Evolutionary conservation across 2,329 filamentous ascomycete species (phyloP), one percentile per base, ranked within the genome.

Genomic region (Sarocladium brachiariae): DNA sequence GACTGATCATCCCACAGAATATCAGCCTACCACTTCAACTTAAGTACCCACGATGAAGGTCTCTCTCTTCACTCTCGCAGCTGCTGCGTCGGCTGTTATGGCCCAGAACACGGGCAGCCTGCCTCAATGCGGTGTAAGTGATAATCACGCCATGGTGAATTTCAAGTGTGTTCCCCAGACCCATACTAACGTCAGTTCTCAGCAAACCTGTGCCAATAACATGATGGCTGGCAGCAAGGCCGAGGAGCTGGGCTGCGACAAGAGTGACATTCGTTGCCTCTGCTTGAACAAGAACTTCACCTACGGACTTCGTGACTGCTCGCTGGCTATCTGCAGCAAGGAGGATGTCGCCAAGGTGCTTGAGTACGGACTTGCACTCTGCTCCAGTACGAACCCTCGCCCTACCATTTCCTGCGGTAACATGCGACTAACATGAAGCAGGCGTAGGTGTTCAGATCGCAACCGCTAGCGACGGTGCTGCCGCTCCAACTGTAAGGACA

Each of bases 41-140:
- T 21, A 4, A 39, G 16, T 4, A 55, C 50, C 61, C 69, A 77
- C 70, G 57, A 80, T 79, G 76, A 80, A 78, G 74, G 66, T 68
- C 51, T 61, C 66, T 52, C 55, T 72, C 57, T 58, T 76, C 57
- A 59, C 73, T 54, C 57, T 73, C 59, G 67, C 68, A 62, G 61
- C 69, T 56, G 59, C 73, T 51, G 68, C 67, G 55, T 65, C 69
- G 45, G 59, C 69, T 35, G 68, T 60, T 54, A 64, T 64, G 16
- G 73, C 70, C 35, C 74, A 77, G 61, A 60, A 67, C 54, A 49
- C 66, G 43, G 50, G 63, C 52, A 63, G 65, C 51, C 72, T 80
- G 48, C 70, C 76, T 30, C 52, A 61, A 16, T 82, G 78, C 58
- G 77, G 71, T 64, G 78, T 81, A 75, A 71, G 77, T 70, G 6